These are phyloP conservation scores for Trichophyton rubrum DNA, from an alignment of 2,329 filamentous ascomycete species.

Conservation along the genomic window DNA sequence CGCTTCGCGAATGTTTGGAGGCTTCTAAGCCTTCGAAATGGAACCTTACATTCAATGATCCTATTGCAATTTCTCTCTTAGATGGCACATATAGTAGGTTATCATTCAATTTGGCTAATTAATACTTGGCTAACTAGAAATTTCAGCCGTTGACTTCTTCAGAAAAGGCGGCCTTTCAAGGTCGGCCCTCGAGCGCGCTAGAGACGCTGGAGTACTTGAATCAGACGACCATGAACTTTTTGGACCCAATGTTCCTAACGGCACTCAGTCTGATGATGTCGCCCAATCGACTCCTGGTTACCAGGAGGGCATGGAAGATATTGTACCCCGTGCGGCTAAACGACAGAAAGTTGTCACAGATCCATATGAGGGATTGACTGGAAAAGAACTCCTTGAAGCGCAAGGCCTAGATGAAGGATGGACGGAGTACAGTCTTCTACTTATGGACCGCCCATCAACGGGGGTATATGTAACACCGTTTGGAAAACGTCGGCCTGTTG, in stretches of 20 bases:
- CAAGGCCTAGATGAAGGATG: slow-evolving; percentile 30
- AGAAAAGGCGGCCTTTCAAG: background rate
- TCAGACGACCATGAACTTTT: background rate
- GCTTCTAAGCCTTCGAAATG: slow-evolving; percentile 24
- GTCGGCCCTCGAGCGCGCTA: background rate
- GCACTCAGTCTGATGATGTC: background rate
- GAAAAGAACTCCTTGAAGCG: slow-evolving; percentile 28
- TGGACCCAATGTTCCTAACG: background rate
- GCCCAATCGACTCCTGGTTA: background rate
- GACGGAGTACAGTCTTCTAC: slow-evolving; percentile 29
- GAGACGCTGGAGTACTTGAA: background rate
- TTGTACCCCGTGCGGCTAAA: background rate
- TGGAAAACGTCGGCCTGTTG: slow-evolving; percentile 28
- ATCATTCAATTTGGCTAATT: background rate
- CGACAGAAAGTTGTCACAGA: background rate
- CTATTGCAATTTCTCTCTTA: slow-evolving; percentile 18
- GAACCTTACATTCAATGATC: slow-evolving; percentile 24
- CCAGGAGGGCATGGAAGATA: background rate
- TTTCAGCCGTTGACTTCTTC: background rate
- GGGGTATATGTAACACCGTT: slow-evolving; percentile 32
- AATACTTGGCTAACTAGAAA: background rate
- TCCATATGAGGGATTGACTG: slow-evolving; percentile 14
- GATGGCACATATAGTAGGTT: slow-evolving; percentile 24
- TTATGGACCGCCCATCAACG: slow-evolving; percentile 26
- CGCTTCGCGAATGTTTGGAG: slow-evolving; percentile 31